Evolutionary conservation across 371 early-diverging fungal species (phyloP).

Genomic region (Modicella reniformis): DNA sequence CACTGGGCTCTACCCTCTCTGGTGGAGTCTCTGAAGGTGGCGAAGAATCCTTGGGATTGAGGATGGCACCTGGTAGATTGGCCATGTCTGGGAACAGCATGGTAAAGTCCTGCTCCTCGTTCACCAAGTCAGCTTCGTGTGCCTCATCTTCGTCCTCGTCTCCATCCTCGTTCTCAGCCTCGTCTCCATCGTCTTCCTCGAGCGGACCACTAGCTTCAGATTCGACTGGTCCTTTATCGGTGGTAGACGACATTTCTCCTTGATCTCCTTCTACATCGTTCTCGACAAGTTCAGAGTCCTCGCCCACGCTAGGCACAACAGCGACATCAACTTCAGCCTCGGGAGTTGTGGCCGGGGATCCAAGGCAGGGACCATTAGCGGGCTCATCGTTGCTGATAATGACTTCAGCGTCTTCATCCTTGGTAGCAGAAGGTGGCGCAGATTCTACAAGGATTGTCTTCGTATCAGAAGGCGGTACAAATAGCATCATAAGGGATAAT

Average conservation of each 20-base stretch:
- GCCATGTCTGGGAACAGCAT: constrained; percentile 51
- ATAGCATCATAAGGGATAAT: no score
- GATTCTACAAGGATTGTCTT: no score
- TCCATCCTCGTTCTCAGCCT: constrained; percentile 42
- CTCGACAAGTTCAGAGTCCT: neutral
- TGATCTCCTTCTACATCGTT: neutral
- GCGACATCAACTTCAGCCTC: neutral
- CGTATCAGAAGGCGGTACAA: neutral
- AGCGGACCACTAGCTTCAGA: neutral
- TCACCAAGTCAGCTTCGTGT: constrained; percentile 41
- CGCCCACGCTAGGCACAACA: neutral
- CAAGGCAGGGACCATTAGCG: constrained; percentile 15
- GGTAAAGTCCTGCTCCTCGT: constrained; percentile 55
- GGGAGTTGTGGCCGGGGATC: constrained; percentile 8
- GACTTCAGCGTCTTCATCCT: constrained; percentile 2
- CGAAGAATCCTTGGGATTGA: constrained; percentile 21
- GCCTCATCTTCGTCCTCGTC: constrained; percentile 52
- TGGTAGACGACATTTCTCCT: neutral
- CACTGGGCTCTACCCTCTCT: constrained; percentile 33
- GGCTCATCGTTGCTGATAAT: neutral
- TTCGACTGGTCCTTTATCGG: neutral
- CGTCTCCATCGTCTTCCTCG: constrained; percentile 22
- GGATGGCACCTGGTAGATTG: constrained; percentile 40
- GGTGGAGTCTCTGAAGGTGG: neutral
- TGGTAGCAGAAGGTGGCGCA: no score